These are phyloP conservation scores for Lepidium africanum DNA, from an alignment of 345 rosid species.

Conservation along the genomic window DNA sequence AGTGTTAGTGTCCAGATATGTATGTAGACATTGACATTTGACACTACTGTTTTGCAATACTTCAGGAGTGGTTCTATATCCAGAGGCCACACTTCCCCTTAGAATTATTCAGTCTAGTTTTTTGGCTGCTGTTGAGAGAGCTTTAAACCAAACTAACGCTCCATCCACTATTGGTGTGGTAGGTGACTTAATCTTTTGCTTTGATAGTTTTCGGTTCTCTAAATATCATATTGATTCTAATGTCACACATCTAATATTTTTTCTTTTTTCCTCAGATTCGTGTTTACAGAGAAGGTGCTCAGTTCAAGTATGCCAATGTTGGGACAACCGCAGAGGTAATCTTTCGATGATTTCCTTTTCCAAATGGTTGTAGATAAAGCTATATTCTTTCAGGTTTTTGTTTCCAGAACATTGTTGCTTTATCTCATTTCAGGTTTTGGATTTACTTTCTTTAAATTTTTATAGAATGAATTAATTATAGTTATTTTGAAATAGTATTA, in stretches of 20 bases:
- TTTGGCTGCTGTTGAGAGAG: slow-evolving; percentile 78
- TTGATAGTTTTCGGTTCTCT: neutral
- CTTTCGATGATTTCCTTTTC: neutral
- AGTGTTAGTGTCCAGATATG: neutral
- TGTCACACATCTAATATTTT: neutral
- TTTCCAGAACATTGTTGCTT: neutral
- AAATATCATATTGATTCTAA: neutral
- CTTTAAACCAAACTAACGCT: slow-evolving; percentile 59
- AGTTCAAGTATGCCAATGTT: slow-evolving; percentile 42
- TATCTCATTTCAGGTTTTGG: slow-evolving; percentile 3
- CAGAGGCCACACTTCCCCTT: slow-evolving; percentile 92
- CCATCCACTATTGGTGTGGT: slow-evolving; percentile 91
- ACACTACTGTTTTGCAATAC: slow-evolving; percentile 13
- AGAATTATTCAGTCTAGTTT: slow-evolving; percentile 68
- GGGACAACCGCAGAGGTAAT: slow-evolving; percentile 98
- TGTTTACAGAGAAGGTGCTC: slow-evolving; percentile 41
- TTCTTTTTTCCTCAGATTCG: slow-evolving; percentile 47
- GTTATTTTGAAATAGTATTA: neutral
- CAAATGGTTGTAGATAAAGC: neutral
- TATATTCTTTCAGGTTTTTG: neutral
- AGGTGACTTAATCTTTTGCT: slow-evolving; percentile 29
- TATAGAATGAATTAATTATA: neutral
- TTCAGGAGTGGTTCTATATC: slow-evolving; percentile 91
- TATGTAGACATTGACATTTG: slow-evolving; percentile 3
- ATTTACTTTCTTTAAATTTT: neutral